Conservation (phyloP, 2,329 filamentous ascomycete species). For the Ceratocystis lukuohia region DNA sequence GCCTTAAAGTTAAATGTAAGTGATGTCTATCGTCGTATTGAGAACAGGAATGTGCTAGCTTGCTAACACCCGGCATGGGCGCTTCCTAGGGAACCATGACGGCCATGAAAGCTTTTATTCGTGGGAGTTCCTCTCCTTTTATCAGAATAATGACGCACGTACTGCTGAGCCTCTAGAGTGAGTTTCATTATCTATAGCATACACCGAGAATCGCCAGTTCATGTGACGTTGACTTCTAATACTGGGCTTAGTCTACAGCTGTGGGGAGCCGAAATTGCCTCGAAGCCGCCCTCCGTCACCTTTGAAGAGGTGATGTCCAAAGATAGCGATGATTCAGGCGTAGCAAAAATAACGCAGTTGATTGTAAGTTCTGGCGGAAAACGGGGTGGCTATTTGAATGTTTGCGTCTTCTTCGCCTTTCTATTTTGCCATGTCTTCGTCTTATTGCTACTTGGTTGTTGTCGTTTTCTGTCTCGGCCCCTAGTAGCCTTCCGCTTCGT, state of each 20-base stretch:
- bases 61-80: constrained; percentile 8
- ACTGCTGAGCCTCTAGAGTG: constrained; percentile 27
- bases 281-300: constrained; percentile 42
- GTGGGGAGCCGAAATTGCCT: constrained; percentile 28
- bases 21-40: neutral
- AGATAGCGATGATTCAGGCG: constrained; percentile 35
- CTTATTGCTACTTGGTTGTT: no score
- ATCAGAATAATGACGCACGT: constrained; percentile 29
- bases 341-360: constrained; percentile 48
- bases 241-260: constrained; percentile 18
- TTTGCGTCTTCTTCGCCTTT: no score
- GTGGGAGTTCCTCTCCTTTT: constrained; percentile 46
- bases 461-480: no score
- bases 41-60: no score
- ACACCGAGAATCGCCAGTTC: neutral
- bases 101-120: constrained; percentile 55
- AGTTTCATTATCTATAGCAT: constrained; percentile 18
- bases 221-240: neutral
- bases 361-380: constrained; percentile 38
- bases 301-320: constrained; percentile 47
- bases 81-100: constrained; percentile 49
- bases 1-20: constrained; percentile 3
- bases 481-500: no score
- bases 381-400: no score
- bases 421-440: no score